Percentiles rank a stretch among this genome's conserved stretches.
phyloP scores from a whole-genome alignment of 2,329 filamentous ascomycete genomes.

The Lecanosticta acicola region DNA sequence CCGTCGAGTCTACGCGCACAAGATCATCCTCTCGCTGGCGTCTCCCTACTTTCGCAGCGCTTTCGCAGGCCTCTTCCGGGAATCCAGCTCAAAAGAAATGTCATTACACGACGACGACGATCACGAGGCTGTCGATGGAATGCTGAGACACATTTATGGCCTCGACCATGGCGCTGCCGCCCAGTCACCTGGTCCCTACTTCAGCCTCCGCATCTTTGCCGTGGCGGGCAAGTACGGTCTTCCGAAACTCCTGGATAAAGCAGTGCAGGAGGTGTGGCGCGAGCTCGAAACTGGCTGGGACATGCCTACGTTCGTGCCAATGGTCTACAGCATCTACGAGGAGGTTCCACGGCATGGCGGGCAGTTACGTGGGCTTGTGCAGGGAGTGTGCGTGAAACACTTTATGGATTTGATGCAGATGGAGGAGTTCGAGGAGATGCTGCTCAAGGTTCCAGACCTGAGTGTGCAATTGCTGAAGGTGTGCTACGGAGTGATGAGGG shows the following conservation, averaged over 20 bases:
- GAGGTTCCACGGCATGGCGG: background rate
- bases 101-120: conserved; percentile 7
- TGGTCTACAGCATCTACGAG: conserved; percentile 3
- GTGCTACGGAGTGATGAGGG: too few species aligned
- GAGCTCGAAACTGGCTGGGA: background rate
- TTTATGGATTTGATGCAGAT: background rate
- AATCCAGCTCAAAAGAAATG: background rate
- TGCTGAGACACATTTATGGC: conserved; percentile 9
- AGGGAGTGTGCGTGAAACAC: background rate
- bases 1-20: background rate
- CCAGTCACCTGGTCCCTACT: background rate
- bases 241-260: background rate
- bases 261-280: background rate
- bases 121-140: conserved; percentile 5
- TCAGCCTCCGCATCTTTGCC: conserved; percentile 4
- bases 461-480: background rate
- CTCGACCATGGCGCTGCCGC: background rate
- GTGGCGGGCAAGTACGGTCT: conserved; percentile 10
- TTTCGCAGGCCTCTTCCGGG: background rate
- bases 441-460: conserved; percentile 5
- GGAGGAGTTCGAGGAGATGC: conserved; percentile 1
- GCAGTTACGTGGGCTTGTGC: background rate
- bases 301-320: background rate
- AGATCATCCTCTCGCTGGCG: background rate
- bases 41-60: background rate